Evolutionary conservation across 2,329 filamentous ascomycete genomes (phyloP).

Genomic region (Knoxdaviesia capensis): DNA sequence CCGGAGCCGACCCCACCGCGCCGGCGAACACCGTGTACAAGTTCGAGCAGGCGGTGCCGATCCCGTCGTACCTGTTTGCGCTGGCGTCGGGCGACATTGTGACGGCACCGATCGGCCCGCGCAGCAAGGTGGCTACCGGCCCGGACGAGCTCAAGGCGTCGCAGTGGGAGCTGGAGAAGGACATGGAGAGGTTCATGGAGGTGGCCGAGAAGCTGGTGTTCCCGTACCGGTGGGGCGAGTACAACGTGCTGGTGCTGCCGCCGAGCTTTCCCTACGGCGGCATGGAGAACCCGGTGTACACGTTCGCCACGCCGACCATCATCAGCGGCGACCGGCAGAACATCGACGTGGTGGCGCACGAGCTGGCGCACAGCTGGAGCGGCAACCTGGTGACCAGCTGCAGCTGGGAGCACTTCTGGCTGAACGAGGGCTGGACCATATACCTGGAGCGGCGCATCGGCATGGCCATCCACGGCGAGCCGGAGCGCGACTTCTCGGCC

Average conservation of each 20-base stretch:
- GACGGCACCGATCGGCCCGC: slow-evolving; percentile 67
- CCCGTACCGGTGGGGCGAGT: slow-evolving; percentile 83
- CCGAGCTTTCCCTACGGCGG: slow-evolving; percentile 79
- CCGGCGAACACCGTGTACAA: slow-evolving; percentile 49
- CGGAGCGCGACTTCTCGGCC: slow-evolving; percentile 79
- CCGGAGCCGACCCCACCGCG: slow-evolving; percentile 26
- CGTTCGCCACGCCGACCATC: slow-evolving; percentile 85
- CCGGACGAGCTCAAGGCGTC: slow-evolving; percentile 70
- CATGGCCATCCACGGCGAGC: slow-evolving; percentile 58
- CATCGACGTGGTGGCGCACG: slow-evolving; percentile 89
- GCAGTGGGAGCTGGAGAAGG: slow-evolving; percentile 78
- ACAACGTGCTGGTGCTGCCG: slow-evolving; percentile 81
- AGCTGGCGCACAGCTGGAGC: slow-evolving; percentile 60
- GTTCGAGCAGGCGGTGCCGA: slow-evolving; percentile 81
- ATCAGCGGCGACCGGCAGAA: slow-evolving; percentile 84
- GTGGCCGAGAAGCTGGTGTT: slow-evolving; percentile 66
- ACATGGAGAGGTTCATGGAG: slow-evolving; percentile 83
- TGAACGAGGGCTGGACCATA: slow-evolving; percentile 75
- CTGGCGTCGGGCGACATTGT: slow-evolving; percentile 71
- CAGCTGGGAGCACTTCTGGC: slow-evolving; percentile 65
- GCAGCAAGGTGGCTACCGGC: slow-evolving; percentile 68
- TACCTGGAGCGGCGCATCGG: slow-evolving; percentile 81
- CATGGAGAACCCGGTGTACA: slow-evolving; percentile 88
- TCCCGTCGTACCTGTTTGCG: slow-evolving; percentile 90
- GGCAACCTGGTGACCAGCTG: slow-evolving; percentile 67